phyloP scores from a whole-genome alignment of 257 asterid species.

The Ilex aquifolium region DNA sequence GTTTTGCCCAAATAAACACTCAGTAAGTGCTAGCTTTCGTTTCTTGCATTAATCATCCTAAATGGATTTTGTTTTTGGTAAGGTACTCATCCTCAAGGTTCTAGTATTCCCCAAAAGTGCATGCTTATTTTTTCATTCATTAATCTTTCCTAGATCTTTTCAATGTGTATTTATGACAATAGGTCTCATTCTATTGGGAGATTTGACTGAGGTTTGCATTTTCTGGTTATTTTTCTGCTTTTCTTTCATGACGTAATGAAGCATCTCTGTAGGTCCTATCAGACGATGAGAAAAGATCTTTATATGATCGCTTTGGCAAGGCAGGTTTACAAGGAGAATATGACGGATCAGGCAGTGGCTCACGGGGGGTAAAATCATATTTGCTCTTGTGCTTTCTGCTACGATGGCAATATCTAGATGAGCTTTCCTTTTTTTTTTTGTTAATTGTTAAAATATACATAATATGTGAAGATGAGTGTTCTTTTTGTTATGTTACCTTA shows the following conservation, averaged over 20 bases:
- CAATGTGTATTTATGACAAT: background rate
- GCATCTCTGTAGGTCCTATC: slow-evolving; percentile 64
- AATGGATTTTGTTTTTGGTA: background rate
- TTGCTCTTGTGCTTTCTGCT: slow-evolving; percentile 3
- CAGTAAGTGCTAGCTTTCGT: too few species aligned
- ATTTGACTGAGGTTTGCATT: too few species aligned
- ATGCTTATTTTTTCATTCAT: slow-evolving; percentile 1
- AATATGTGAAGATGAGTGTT: too few species aligned
- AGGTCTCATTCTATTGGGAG: too few species aligned
- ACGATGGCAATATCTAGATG: background rate
- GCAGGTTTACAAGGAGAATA: slow-evolving; percentile 75
- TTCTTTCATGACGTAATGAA: background rate
- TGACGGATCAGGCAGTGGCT: slow-evolving; percentile 47
- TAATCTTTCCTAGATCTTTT: background rate
- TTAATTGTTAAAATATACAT: too few species aligned
- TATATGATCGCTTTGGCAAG: slow-evolving; percentile 88
- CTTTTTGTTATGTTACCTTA: too few species aligned
- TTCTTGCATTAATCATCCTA: too few species aligned
- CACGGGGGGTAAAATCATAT: slow-evolving; percentile 53
- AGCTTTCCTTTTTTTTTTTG: too few species aligned
- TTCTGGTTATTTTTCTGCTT: background rate
- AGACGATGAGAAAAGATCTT: slow-evolving; percentile 75
- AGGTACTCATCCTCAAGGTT: background rate
- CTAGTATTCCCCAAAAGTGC: background rate
- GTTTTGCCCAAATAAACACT: too few species aligned